These are phyloP conservation scores for Jatropha multifida DNA, from an alignment of 441 rosid species.

Conservation along the genomic window DNA sequence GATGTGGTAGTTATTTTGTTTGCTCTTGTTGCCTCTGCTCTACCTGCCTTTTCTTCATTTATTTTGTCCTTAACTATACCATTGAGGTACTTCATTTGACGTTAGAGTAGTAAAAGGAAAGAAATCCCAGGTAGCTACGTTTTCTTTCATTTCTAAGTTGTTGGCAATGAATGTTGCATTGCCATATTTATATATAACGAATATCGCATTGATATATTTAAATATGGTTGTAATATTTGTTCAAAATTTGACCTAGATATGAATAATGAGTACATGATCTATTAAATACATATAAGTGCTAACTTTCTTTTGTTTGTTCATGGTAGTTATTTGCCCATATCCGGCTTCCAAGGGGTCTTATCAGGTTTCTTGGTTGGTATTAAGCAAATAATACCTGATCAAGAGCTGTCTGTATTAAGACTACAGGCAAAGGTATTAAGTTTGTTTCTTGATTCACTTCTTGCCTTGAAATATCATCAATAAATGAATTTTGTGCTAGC, in stretches of 20 bases:
- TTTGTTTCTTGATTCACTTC: slow-evolving; percentile 5
- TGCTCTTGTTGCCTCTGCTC: slow-evolving; percentile 7
- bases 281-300: not conserved
- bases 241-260: not conserved
- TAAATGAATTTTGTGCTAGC: slow-evolving; percentile 8
- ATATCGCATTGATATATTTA: not conserved
- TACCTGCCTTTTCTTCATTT: not conserved
- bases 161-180: not conserved
- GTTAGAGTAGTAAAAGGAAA: not conserved
- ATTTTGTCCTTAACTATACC: not conserved
- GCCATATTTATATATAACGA: not conserved
- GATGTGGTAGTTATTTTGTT: slow-evolving; percentile 8
- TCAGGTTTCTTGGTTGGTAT: slow-evolving; percentile 90
- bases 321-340: slow-evolving; percentile 86
- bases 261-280: slow-evolving; percentile 2
- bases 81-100: not conserved
- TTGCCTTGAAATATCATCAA: slow-evolving; percentile 7
- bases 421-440: slow-evolving; percentile 79
- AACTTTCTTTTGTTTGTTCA: slow-evolving; percentile 13
- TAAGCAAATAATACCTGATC: slow-evolving; percentile 95
- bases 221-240: not conserved
- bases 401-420: slow-evolving; percentile 67
- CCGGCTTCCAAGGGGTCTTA: slow-evolving; percentile 92
- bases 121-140: not conserved
- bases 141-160: not conserved